A percentile compares a stretch with the other conserved stretches of the same genome.
phyloP scores from a whole-genome alignment of 2,329 filamentous ascomycete species.

The Calonectria henricotiae region DNA sequence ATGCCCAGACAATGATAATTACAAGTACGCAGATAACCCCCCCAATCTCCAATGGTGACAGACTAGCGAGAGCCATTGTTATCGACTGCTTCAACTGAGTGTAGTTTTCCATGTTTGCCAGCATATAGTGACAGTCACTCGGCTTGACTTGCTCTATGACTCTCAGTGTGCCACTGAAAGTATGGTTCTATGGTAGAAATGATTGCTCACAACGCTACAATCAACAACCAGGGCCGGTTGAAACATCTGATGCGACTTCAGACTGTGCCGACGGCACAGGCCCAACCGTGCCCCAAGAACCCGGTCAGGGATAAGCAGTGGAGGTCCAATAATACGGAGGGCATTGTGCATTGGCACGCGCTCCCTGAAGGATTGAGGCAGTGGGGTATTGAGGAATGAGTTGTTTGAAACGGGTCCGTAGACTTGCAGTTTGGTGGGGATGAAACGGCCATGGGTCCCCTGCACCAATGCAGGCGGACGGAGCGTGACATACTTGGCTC shows the following conservation, averaged over 20 bases:
- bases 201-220: constrained; percentile 1
- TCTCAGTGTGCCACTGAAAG: neutral
- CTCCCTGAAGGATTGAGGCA: constrained; percentile 3
- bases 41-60: constrained; percentile 26
- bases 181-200: neutral
- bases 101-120: neutral
- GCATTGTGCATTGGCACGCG: constrained; percentile 6
- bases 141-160: neutral
- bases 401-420: neutral
- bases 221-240: neutral
- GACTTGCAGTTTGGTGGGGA: neutral
- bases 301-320: neutral
- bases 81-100: neutral
- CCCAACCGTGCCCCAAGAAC: neutral
- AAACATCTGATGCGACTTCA: neutral
- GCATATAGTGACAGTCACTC: neutral
- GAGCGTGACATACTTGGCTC: neutral
- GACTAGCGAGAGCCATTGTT: constrained; percentile 35
- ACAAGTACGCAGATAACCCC: constrained; percentile 37
- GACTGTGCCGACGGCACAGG: neutral
- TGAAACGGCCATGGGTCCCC: neutral
- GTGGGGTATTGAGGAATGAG: neutral
- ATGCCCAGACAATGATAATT: constrained; percentile 13
- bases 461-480: neutral
- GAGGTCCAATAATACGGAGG: neutral